A percentile compares a stretch with the other conserved stretches of the same genome.
Evolutionary conservation across 208 protist species (phyloP).

Genomic region (Tritrichomonas foetus): DNA sequence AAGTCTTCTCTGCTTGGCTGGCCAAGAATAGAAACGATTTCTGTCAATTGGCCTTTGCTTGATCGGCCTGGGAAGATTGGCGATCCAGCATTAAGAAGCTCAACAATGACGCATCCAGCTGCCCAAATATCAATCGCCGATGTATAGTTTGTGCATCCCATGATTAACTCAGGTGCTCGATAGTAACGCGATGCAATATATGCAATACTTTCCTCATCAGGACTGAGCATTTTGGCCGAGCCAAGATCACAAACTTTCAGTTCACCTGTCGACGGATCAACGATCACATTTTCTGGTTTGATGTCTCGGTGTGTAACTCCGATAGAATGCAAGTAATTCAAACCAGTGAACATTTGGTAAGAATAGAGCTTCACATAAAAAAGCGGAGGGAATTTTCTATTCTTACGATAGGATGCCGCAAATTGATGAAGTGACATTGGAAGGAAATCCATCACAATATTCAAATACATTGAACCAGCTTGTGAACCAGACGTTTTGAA

Average conservation of each 20-base stretch:
- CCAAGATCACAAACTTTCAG: slow-evolving; percentile 92
- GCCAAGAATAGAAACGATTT: too few species aligned
- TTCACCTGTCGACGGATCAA: slow-evolving; percentile 70
- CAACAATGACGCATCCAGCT: slow-evolving; percentile 91
- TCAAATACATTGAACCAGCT: slow-evolving; percentile 82
- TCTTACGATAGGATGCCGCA: slow-evolving; percentile 72
- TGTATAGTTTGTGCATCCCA: slow-evolving; percentile 82
- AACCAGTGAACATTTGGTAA: slow-evolving; percentile 88
- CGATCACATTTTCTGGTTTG: slow-evolving; percentile 82
- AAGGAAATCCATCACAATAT: slow-evolving; percentile 96
- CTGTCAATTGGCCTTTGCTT: too few species aligned
- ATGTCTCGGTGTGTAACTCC: slow-evolving; percentile 83
- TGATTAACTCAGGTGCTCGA: slow-evolving; percentile 81
- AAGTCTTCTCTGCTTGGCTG: too few species aligned
- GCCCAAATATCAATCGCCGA: slow-evolving; percentile 76
- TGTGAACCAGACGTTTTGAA: not conserved
- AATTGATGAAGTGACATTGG: slow-evolving; percentile 86
- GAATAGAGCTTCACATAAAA: slow-evolving; percentile 66
- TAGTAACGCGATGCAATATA: slow-evolving; percentile 89
- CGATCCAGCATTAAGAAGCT: slow-evolving; percentile 85
- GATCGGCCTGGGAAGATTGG: slow-evolving; percentile 82
- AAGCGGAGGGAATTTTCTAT: slow-evolving; percentile 54
- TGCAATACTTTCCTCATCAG: slow-evolving; percentile 74
- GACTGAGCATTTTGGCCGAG: slow-evolving; percentile 56
- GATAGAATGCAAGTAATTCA: slow-evolving; percentile 87